phyloP scores from a whole-genome alignment of 1,284 basidiomycete species.

The Melanopsichium pennsylvanicum region DNA sequence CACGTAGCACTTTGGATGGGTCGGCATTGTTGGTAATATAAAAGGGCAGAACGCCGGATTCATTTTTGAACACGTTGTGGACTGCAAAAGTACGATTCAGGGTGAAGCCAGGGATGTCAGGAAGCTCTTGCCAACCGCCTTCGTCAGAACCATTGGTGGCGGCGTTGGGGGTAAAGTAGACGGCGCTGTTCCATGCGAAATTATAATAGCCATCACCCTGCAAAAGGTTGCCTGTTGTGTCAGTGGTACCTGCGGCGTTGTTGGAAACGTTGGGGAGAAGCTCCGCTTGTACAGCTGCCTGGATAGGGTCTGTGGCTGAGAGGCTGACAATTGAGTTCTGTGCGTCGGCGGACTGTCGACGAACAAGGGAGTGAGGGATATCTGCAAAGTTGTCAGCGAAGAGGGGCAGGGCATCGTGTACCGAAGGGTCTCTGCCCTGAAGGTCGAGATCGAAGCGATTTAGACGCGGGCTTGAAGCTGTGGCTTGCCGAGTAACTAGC shows the following conservation, averaged over 20 bases:
- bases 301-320: slow-evolving; percentile 22
- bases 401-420: slow-evolving; percentile 9
- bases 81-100: slow-evolving; percentile 41
- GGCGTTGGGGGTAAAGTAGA: slow-evolving; percentile 21
- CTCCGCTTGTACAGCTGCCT: slow-evolving; percentile 23
- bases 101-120: slow-evolving; percentile 32
- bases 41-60: slow-evolving; percentile 52
- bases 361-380: not conserved
- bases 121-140: slow-evolving; percentile 67
- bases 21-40: slow-evolving; percentile 42
- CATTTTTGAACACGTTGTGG: slow-evolving; percentile 29
- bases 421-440: slow-evolving; percentile 1
- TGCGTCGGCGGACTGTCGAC: slow-evolving; percentile 10
- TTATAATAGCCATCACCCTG: slow-evolving; percentile 35
- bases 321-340: slow-evolving; percentile 21
- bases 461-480: slow-evolving; percentile 30
- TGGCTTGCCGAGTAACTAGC: slow-evolving; percentile 3
- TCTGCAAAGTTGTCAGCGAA: slow-evolving; percentile 8
- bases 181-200: slow-evolving; percentile 22
- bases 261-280: slow-evolving; percentile 22
- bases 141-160: slow-evolving; percentile 21
- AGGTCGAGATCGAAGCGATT: slow-evolving; percentile 33
- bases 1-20: slow-evolving; percentile 39
- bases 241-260: slow-evolving; percentile 23
- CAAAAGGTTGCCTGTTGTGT: slow-evolving; percentile 20